A percentile compares a stretch with the other conserved stretches of the same genome.
Evolutionary conservation across 139 green algal genomes (phyloP).

Genomic region (Chlorella sorokiniana): DNA sequence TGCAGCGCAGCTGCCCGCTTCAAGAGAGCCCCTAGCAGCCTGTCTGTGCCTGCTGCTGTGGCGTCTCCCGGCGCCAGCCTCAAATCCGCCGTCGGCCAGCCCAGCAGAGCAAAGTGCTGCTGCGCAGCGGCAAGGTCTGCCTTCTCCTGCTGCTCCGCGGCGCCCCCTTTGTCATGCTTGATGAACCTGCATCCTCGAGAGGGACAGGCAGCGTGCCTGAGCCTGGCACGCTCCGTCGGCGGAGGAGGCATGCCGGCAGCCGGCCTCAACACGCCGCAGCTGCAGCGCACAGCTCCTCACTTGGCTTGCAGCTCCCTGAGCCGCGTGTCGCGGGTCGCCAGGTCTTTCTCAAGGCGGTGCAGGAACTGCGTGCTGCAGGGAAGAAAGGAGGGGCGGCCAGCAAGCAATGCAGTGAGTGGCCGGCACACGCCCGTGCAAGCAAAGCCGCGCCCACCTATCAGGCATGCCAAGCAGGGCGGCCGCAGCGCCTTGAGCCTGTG

Average conservation of each 20-base stretch:
- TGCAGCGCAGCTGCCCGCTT: slow-evolving; percentile 5
- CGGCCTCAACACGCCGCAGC: neutral
- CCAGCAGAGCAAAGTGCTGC: slow-evolving; percentile 39
- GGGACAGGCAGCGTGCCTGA: neutral
- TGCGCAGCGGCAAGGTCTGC: slow-evolving; percentile 27
- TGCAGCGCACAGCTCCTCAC: slow-evolving; percentile 40
- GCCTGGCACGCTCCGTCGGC: too few relatives aligned
- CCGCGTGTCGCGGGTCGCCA: slow-evolving; percentile 44
- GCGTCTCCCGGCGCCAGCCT: neutral
- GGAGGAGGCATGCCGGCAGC: too few relatives aligned
- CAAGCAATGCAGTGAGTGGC: neutral
- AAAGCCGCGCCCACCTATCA: neutral
- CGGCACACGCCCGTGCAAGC: neutral
- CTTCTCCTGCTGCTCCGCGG: slow-evolving; percentile 23
- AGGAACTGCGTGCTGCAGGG: slow-evolving; percentile 55
- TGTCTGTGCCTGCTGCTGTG: slow-evolving; percentile 28
- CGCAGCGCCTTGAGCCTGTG: neutral
- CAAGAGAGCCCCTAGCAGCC: slow-evolving; percentile 34
- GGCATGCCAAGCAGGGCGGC: neutral
- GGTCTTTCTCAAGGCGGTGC: slow-evolving; percentile 52
- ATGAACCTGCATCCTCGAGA: slow-evolving; percentile 2
- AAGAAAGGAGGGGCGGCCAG: neutral
- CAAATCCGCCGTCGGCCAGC: slow-evolving; percentile 27
- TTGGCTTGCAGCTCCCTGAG: slow-evolving; percentile 53
- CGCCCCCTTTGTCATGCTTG: neutral